Evolutionary conservation across 2,329 filamentous ascomycete genomes (phyloP), one percentile per base, ranked within the genome.

Genomic region (Lecanicillium sp.): DNA sequence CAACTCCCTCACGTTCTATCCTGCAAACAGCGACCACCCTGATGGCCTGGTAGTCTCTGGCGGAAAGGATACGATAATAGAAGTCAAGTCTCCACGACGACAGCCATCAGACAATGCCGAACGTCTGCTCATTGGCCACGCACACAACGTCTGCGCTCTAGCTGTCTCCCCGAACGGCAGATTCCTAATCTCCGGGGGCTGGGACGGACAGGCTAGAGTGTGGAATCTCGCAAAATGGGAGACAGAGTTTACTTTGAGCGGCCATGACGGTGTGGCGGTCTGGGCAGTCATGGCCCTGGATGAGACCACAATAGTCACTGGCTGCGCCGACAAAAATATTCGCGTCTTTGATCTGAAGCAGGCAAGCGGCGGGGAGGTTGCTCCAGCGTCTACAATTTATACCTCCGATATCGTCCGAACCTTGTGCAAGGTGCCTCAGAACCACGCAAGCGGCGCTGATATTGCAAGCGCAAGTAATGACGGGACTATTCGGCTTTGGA

Each of bases 391-490:
- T 9, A 71, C 68, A 8, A 73, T 78, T 17, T 59, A 83, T 38
- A 86, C 85, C 33, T 78, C 80, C 18, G 86, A 94, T 49, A 83
- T 94, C 27, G 84, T 96, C 37, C 80, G 92, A 44, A 88, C 89
- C n/a, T 70, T 98, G 9, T 90, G 85, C 60, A 80, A 78, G 50
- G 67, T 96, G n/a, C 82, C 86, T 1, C 57, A 69, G 17, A 76
- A 76, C 18, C 85, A 95, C 55, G 72, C 82, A 13, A 89, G 82
- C 16, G 85, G 85, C 11, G 90, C 88, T 14, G 82, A 94, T n/a
- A 89, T 98, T 57, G 92, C 89, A 33, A 94, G 89, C 31, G 89
- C 92, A 13, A 86, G 87, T 50, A 98, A 96, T 53, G 92, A 98
- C 54, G 86, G 87, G 19, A 68, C 89, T 15, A 84, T 98, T 45